A percentile compares a stretch with the other conserved stretches of the same genome.
phyloP scores from a whole-genome alignment of 2,329 filamentous ascomycete species.

The Neopestalotiopsis sp. region DNA sequence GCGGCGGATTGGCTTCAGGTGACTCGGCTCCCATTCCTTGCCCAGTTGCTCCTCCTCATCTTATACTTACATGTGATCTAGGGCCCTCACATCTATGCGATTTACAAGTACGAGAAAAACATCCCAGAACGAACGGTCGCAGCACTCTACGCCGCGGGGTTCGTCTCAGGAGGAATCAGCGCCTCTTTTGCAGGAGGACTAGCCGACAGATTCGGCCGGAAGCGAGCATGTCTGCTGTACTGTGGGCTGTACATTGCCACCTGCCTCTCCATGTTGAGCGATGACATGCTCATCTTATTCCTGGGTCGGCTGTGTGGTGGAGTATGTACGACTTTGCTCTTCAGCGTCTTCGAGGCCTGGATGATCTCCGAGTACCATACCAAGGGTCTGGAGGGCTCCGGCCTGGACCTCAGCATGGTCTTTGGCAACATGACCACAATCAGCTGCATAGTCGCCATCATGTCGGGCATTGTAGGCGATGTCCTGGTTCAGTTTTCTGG shows the following conservation, averaged over 20 bases:
- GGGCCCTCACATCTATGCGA: constrained; percentile 24
- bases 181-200: constrained; percentile 46
- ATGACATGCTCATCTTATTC: constrained; percentile 51
- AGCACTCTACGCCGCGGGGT: constrained; percentile 52
- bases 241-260: constrained; percentile 58
- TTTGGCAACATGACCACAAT: constrained; percentile 59
- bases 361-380: constrained; percentile 61
- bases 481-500: constrained; percentile 52
- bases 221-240: constrained; percentile 57
- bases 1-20: constrained; percentile 54
- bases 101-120: constrained; percentile 35
- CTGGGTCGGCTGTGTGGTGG: constrained; percentile 60
- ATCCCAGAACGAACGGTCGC: constrained; percentile 33
- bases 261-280: constrained; percentile 56
- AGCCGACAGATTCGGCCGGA: constrained; percentile 53
- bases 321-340: constrained; percentile 61
- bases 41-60: background rate
- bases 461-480: constrained; percentile 58
- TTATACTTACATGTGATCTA: constrained; percentile 20
- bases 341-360: constrained; percentile 66
- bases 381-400: constrained; percentile 46
- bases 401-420: constrained; percentile 42
- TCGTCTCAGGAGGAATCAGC: constrained; percentile 54
- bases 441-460: constrained; percentile 62
- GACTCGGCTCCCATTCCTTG: constrained; percentile 13